These are phyloP conservation scores for Acer negundo DNA, from an alignment of 345 rosid genomes.

Conservation along the genomic window DNA sequence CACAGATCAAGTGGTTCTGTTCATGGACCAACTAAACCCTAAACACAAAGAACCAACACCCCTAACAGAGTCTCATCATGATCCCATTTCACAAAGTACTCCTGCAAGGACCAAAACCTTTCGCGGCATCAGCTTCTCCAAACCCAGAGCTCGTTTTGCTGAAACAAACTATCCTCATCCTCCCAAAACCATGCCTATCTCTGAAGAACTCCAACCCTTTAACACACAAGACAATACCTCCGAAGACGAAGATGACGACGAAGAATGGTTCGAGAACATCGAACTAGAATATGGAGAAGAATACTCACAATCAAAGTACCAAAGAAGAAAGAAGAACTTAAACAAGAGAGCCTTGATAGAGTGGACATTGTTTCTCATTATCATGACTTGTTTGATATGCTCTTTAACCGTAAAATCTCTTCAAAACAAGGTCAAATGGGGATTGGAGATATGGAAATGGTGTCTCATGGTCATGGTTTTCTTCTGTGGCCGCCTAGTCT, in stretches of 20 bases:
- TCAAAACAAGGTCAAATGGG: constrained; percentile 6
- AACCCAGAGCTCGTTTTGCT: constrained; percentile 51
- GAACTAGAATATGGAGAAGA: background rate
- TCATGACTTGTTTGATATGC: constrained; percentile 15
- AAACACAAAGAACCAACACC: constrained; percentile 7
- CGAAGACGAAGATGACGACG: constrained; percentile 30
- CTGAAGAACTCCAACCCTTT: constrained; percentile 15
- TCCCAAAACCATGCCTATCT: constrained; percentile 14
- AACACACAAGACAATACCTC: background rate
- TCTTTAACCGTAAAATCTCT: constrained; percentile 12
- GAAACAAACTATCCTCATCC: constrained; percentile 28
- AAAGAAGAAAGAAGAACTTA: background rate
- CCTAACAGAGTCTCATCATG: background rate
- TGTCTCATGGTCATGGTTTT: constrained; percentile 25
- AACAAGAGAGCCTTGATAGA: constrained; percentile 19
- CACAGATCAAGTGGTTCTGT: constrained; percentile 34
- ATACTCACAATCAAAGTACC: background rate
- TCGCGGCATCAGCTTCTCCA: constrained; percentile 42
- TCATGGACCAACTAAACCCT: constrained; percentile 26
- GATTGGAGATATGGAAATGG: constrained; percentile 22
- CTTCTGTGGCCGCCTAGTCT: constrained; percentile 33
- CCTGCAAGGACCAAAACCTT: constrained; percentile 26
- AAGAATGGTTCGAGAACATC: constrained; percentile 26
- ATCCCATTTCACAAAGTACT: background rate
- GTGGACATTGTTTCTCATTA: constrained; percentile 15